Base-by-base conservation (phyloP, 1,284 basidiomycete species). In the Cystobasidium pallidum region DNA sequence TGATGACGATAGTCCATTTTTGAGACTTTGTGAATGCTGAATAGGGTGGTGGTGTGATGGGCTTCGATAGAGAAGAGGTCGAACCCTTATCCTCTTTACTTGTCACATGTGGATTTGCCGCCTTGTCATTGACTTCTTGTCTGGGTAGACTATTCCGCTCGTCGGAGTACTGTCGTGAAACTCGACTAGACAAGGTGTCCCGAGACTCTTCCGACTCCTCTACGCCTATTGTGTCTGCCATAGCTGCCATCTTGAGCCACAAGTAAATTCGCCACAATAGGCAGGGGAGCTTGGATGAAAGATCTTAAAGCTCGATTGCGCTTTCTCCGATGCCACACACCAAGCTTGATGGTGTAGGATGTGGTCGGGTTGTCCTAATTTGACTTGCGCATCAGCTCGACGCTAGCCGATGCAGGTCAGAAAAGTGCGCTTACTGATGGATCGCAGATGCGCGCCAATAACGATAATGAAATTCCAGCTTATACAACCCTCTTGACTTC, bases 1-100 rank as follows among this genome's bases (percentile, higher is more conserved):
- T 49, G 10, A 47, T 10, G n/a, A 76, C 70, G 52, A 91, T 86
- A 45, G 85, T 81, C 88, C 87, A 89, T 82, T 88, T 89, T 78
- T 90, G 88, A 15, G 78, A 75, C 3, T 75, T 76, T 0, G 85
- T 85, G 77, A 86, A 89, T 43, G 88, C 70, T 26, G 75, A 71
- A 54, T 72, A 76, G 17, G 72, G 21, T 30, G 32, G n/a, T 47
- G 51, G 10, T 21, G 24, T n/a, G n/a, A n/a, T n/a, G n/a, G n/a
- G n/a, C n/a, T n/a, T n/a, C n/a, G n/a, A n/a, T n/a, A n/a, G n/a
- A n/a, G n/a, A n/a, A n/a, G 7, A 26, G 49, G 28, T 34, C 13
- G 30, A 32, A 17, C 24, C 24, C 13, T 26, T 30, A 32, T 28
- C 30, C 21, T 54, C 19, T 45, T 45, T 19, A 19, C 11, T 45